Base-by-base conservation (phyloP, 2,329 filamentous ascomycete species). In the Botrytis hyacinthi region DNA sequence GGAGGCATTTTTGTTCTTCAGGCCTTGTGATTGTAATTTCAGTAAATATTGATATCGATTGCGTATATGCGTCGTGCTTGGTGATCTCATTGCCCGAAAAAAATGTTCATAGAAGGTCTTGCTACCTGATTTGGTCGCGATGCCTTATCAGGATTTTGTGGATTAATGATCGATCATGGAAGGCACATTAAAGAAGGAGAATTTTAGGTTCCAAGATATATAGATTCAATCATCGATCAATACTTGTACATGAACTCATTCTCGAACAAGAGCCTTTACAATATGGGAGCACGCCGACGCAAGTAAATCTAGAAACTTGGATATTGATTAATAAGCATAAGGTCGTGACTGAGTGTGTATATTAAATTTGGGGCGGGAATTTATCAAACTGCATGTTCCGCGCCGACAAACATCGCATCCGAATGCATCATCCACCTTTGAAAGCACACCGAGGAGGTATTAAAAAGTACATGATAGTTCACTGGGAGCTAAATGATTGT, bases 1-100 rank as follows among this genome's bases (percentile, higher is more conserved):
- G 76, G 76, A 62, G 75, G 75, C 76, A 77, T 75, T 54, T 37
- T 66, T n/a, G 40, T 51, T 35, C 42, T 22, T 71, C n/a, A 67
- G 68, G 4, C 46, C 1, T 68, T 16, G 35, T 42, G 18, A 18
- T 42, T 26, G 9, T 0, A 18, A 57, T 57, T 0, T 4, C 3
- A 57, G 5, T 16, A 26, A n/a, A 22, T 9, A 2, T 9, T 40
- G 8, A n/a, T 7, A 22, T 29, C 1, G 1, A 7, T 57, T 26
- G 12, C 26, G 18, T 57, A 9, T 16, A 3, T n/a, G 40, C 10
- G 6, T 42, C 22, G 18, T 8, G 9, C 9, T 32, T 8, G 2
- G 7, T n/a, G 20, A 42, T 40, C 35, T 68, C 65, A 68, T 42
- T 12, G 9, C 26, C n/a, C 5, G 35, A 8, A 8, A 32, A 68